Evolutionary conservation across 192 early-diverging fungal genomes (phyloP).

Genomic region (Pilobolus umbonatus): DNA sequence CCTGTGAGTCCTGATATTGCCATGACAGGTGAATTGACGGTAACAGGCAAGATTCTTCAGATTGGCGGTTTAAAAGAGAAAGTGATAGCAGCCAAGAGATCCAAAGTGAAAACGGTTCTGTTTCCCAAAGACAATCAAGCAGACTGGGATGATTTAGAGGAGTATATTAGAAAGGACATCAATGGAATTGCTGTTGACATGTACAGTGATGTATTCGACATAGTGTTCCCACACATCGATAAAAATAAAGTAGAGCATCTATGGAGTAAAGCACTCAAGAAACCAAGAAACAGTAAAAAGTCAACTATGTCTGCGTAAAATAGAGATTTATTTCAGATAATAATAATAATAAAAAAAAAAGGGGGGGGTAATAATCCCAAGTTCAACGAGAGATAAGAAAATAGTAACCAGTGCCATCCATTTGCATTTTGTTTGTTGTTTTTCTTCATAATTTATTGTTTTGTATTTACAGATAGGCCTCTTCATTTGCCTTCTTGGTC

Average conservation of each 20-base stretch:
- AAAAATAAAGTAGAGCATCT: slow-evolving; percentile 18
- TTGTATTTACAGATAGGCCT: background rate
- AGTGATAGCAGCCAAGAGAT: slow-evolving; percentile 92
- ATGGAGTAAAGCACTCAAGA: no score
- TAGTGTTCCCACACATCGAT: slow-evolving; percentile 38
- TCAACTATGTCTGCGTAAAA: no score
- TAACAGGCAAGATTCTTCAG: slow-evolving; percentile 95
- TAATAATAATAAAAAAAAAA: background rate
- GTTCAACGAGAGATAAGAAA: background rate
- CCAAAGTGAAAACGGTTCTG: slow-evolving; percentile 81
- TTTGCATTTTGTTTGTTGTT: background rate
- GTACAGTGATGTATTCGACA: slow-evolving; percentile 69
- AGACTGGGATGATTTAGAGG: slow-evolving; percentile 95
- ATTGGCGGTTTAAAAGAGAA: slow-evolving; percentile 96
- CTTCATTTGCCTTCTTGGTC: background rate
- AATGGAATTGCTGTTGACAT: slow-evolving; percentile 73
- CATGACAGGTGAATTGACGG: slow-evolving; percentile 97
- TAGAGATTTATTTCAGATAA: background rate
- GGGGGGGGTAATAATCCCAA: background rate
- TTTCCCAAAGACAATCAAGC: slow-evolving; percentile 83
- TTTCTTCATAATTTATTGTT: background rate
- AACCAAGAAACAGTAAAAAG: no score
- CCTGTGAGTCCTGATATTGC: slow-evolving; percentile 77
- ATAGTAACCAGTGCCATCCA: background rate
- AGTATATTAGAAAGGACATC: slow-evolving; percentile 84